phyloP scores from a whole-genome alignment of 164 flowering plant genomes.

The Dillenia suffruticosa region DNA sequence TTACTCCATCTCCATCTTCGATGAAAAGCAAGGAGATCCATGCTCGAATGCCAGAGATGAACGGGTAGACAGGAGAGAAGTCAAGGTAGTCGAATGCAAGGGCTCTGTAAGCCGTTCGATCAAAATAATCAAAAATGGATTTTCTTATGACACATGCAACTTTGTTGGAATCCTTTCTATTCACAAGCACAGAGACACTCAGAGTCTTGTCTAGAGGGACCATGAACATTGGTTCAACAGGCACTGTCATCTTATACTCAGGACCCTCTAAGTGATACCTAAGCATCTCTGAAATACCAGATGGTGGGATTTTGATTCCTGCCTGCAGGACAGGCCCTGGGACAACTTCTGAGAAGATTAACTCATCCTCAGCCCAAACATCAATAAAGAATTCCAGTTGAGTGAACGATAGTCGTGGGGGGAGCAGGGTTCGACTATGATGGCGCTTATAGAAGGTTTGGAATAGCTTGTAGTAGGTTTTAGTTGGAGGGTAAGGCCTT shows the following conservation, averaged over 20 bases:
- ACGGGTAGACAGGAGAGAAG: slow-evolving; percentile 75
- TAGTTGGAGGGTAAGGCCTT: slow-evolving; percentile 39
- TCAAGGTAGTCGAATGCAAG: slow-evolving; percentile 82
- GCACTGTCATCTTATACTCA: slow-evolving; percentile 75
- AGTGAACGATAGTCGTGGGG: slow-evolving; percentile 72
- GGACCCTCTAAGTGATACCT: slow-evolving; percentile 48
- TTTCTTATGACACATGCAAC: slow-evolving; percentile 67
- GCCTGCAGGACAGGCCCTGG: slow-evolving; percentile 55
- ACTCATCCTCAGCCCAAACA: slow-evolving; percentile 62
- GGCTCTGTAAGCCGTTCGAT: slow-evolving; percentile 62
- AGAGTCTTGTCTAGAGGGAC: slow-evolving; percentile 46
- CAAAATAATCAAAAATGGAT: slow-evolving; percentile 71
- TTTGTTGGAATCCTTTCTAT: slow-evolving; percentile 62
- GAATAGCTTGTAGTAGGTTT: slow-evolving; percentile 60
- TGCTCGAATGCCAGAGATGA: slow-evolving; percentile 65
- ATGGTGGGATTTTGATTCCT: slow-evolving; percentile 50
- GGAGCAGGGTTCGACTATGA: slow-evolving; percentile 38
- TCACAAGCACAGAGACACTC: slow-evolving; percentile 68
- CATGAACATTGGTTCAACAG: slow-evolving; percentile 58
- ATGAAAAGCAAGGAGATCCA: slow-evolving; percentile 85
- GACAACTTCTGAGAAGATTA: slow-evolving; percentile 73
- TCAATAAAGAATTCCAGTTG: slow-evolving; percentile 81
- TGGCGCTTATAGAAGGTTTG: slow-evolving; percentile 61
- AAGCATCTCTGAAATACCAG: slow-evolving; percentile 48
- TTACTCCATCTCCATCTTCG: slow-evolving; percentile 44